A percentile compares a stretch with the other conserved stretches of the same genome.
phyloP scores from a whole-genome alignment of 345 rosid genomes.

The Schrenkiella parvula region DNA sequence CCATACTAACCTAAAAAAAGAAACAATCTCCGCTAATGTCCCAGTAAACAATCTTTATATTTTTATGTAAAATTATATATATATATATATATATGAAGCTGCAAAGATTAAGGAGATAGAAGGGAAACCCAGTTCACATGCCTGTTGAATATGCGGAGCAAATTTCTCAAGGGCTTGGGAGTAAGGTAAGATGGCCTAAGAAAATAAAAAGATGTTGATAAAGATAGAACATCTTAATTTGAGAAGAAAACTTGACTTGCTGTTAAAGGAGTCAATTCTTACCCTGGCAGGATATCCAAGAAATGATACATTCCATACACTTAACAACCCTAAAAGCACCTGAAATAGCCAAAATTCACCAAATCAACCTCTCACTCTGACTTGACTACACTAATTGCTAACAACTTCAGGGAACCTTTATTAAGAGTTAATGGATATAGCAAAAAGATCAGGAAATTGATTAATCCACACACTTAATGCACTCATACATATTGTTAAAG shows the following conservation, averaged over 20 bases:
- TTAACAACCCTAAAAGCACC: slow-evolving; percentile 86
- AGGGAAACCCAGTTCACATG: slow-evolving; percentile 25
- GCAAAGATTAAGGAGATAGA: background rate
- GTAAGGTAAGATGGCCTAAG: slow-evolving; percentile 92
- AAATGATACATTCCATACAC: slow-evolving; percentile 92
- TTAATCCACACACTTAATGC: background rate
- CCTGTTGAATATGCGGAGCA: slow-evolving; percentile 98
- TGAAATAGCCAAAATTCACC: slow-evolving; percentile 31
- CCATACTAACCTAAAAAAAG: slow-evolving; percentile 86
- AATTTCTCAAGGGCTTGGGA: slow-evolving; percentile 93
- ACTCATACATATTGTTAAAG: background rate
- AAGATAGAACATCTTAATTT: background rate
- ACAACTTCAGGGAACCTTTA: background rate
- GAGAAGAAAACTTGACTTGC: slow-evolving; percentile 6
- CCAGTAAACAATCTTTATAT: background rate
- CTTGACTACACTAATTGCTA: background rate
- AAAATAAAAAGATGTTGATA: slow-evolving; percentile 16
- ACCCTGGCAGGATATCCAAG: slow-evolving; percentile 94
- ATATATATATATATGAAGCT: background rate
- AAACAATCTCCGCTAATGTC: background rate
- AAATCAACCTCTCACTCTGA: background rate
- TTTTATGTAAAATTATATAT: background rate
- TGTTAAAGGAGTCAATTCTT: slow-evolving; percentile 29
- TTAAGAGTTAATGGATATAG: background rate
- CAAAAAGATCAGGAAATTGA: background rate